Conservation (phyloP, 2,329 filamentous ascomycete species). For the Lasiodiplodia gonubiensis region DNA sequence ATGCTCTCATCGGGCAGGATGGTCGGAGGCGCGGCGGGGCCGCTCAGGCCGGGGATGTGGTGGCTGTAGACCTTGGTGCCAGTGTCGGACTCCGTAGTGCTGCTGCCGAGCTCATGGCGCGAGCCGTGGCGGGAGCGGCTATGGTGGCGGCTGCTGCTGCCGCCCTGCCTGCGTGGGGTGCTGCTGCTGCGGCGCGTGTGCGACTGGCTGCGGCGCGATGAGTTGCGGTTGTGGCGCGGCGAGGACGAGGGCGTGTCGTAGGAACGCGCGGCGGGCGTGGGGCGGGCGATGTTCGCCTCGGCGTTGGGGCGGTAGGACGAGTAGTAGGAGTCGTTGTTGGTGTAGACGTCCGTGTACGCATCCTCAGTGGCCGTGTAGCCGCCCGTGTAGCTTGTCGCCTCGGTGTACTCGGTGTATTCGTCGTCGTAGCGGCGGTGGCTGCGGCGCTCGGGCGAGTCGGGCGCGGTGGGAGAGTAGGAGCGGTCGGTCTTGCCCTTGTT, state of each 20-base stretch:
- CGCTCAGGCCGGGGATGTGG: constrained; percentile 60
- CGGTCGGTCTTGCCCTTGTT: constrained; percentile 44
- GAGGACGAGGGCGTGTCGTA: constrained; percentile 30
- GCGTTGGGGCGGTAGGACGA: constrained; percentile 49
- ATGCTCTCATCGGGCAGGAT: constrained; percentile 46
- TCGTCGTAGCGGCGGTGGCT: constrained; percentile 53
- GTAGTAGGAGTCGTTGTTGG: constrained; percentile 35
- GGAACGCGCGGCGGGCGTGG: constrained; percentile 33
- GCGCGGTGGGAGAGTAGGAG: constrained; percentile 34
- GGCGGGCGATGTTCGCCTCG: constrained; percentile 33
- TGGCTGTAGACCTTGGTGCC: constrained; percentile 63
- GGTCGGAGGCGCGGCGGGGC: constrained; percentile 36
- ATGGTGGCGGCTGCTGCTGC: constrained; percentile 33
- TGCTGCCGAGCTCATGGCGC: constrained; percentile 45
- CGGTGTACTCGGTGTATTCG: constrained; percentile 53
- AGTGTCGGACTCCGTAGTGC: constrained; percentile 38
- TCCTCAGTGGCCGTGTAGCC: constrained; percentile 37
- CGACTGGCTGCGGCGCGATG: constrained; percentile 36
- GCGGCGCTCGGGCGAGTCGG: constrained; percentile 23
- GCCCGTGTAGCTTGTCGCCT: constrained; percentile 48
- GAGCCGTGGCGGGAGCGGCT: constrained; percentile 33
- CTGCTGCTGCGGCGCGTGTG: constrained; percentile 28
- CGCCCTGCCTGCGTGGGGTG: not conserved
- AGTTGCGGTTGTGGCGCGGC: constrained; percentile 28
- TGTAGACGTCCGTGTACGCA: constrained; percentile 37